phyloP scores from a whole-genome alignment of 768 basidiomycete genomes.

The Tricholoma sp. region DNA sequence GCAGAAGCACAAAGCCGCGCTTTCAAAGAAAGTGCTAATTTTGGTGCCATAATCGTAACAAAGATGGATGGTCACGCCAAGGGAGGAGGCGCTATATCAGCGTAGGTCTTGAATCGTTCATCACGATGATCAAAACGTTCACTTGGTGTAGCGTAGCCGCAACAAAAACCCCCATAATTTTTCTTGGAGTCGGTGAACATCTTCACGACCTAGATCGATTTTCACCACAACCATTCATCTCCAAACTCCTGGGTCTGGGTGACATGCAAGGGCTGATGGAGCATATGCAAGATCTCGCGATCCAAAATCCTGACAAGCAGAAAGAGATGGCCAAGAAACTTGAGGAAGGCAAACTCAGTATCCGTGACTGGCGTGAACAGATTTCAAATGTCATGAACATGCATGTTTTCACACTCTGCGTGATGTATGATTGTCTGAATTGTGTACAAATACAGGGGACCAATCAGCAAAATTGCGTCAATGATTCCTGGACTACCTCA shows the following conservation, averaged over 20 bases:
- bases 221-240: conserved; percentile 94
- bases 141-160: conserved; percentile 75
- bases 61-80: conserved; percentile 99
- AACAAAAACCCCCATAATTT: conserved; percentile 97
- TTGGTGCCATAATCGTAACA: conserved; percentile 98
- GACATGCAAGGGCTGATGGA: conserved; percentile 98
- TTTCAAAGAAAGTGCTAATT: conserved; percentile 96
- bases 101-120: conserved; percentile 52
- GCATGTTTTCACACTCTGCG: conserved; percentile 37
- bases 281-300: conserved; percentile 95
- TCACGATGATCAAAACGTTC: conserved; percentile 1
- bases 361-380: conserved; percentile 97
- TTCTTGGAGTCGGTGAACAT: conserved; percentile 97
- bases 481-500: conserved; percentile 98
- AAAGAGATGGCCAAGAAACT: conserved; percentile 98
- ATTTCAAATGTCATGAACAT: conserved; percentile 98
- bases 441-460: conserved; percentile 62
- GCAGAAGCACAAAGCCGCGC: conserved; percentile 95
- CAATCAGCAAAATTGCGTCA: conserved; percentile 94
- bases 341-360: conserved; percentile 94
- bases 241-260: conserved; percentile 91
- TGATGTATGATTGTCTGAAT: conserved; percentile 6
- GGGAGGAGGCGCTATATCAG: conserved; percentile 98
- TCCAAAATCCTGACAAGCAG: conserved; percentile 92
- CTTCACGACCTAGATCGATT: conserved; percentile 96